These are phyloP conservation scores for Gaultheria prostrata DNA, from an alignment of 148 eudicot genomes.

Conservation along the genomic window DNA sequence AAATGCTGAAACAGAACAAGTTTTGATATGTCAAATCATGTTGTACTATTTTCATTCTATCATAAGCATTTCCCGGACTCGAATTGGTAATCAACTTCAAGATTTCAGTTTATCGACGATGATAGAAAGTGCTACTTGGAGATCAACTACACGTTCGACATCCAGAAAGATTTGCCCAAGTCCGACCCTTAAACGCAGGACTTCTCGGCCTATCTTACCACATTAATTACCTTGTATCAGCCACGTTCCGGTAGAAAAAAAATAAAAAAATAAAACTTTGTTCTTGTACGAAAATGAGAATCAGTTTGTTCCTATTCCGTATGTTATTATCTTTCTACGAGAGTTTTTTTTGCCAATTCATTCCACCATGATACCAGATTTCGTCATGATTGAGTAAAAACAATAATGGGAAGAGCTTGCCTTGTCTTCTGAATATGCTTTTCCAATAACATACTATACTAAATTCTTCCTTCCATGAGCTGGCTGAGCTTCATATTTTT, in stretches of 20 bases:
- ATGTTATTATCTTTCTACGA: neutral
- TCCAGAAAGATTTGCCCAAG: constrained; percentile 27
- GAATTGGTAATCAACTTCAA: neutral
- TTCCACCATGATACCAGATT: constrained; percentile 10
- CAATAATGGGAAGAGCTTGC: neutral
- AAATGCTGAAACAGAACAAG: no score
- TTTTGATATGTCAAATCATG: no score
- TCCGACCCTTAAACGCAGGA: neutral
- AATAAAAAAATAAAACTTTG: neutral
- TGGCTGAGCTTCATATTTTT: neutral
- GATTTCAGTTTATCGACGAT: constrained; percentile 34
- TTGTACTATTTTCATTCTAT: neutral
- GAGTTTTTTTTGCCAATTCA: neutral
- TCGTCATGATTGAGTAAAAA: neutral
- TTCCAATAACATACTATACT: no score
- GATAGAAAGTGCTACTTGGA: constrained; percentile 34
- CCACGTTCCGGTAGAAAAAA: no score
- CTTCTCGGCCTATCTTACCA: neutral
- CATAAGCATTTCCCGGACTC: neutral
- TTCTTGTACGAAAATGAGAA: neutral
- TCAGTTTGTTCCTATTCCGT: neutral
- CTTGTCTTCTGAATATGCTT: neutral
- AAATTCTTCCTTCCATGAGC: neutral
- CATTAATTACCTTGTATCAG: neutral
- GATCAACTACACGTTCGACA: constrained; percentile 34